Evolutionary conservation across 2,329 filamentous ascomycete genomes (phyloP).

Genomic region (Trichoderma sp.): DNA sequence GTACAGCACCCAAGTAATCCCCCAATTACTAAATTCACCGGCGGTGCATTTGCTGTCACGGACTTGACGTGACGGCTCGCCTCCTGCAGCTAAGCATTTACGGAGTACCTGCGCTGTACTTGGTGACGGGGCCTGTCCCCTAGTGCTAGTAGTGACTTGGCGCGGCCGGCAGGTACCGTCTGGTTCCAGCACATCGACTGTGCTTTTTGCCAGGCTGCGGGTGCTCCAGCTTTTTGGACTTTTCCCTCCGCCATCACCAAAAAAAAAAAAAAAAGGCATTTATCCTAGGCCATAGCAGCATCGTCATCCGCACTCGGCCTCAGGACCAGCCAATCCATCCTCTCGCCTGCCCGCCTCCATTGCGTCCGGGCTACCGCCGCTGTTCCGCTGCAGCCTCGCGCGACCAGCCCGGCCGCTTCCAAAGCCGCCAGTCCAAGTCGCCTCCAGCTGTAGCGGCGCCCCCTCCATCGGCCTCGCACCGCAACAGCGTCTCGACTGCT

Average conservation of each 20-base stretch:
- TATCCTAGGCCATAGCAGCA: not conserved
- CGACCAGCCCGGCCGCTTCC: not conserved
- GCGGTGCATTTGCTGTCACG: not conserved
- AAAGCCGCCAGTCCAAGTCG: slow-evolving; percentile 11
- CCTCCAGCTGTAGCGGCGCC: not conserved
- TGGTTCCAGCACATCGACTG: not conserved
- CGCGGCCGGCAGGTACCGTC: slow-evolving; percentile 8
- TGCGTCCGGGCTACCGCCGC: slow-evolving; percentile 7
- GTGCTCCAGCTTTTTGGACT: not conserved
- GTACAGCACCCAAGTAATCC: not conserved
- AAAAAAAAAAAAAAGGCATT: slow-evolving; percentile 3
- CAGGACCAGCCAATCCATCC: slow-evolving; percentile 14
- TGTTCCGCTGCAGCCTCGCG: slow-evolving; percentile 19
- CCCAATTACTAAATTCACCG: not conserved
- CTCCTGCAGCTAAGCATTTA: not conserved
- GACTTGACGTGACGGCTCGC: not conserved
- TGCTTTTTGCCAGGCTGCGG: slow-evolving; percentile 4
- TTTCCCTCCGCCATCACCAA: slow-evolving; percentile 19
- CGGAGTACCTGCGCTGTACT: not conserved
- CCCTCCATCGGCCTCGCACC: slow-evolving; percentile 1
- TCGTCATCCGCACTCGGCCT: slow-evolving; percentile 25
- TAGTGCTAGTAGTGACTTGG: not conserved
- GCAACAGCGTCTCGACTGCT: not conserved
- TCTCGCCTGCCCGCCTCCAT: not conserved
- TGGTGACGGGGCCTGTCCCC: not conserved